Evolutionary conservation across 306 rosid genomes (phyloP), one percentile per base, ranked within the genome.

Genomic region (Begonia masoniana): DNA sequence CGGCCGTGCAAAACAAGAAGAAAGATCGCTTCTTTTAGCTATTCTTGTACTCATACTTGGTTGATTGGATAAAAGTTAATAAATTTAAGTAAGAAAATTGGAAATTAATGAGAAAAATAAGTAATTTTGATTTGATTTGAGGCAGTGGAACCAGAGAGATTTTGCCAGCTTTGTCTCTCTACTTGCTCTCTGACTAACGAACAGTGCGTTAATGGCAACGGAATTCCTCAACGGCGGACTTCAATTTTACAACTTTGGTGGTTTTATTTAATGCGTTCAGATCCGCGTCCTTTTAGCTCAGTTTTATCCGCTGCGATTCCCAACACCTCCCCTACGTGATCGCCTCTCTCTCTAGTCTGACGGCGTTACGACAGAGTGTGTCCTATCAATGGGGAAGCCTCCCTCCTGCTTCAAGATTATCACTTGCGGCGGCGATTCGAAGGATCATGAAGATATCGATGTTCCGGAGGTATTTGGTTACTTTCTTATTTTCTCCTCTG

Each of bases 321-420:
- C 82, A 61, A 75, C 54, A 72, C 71, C 54, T 51, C 78, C 66
- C 69, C 78, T 36, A 65, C 54, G 14, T n/a, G n/a, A n/a, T 41
- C 62, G 78, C 55, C 62, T 58, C 75, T 60, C 49, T 52, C 43
- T 42, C 41, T 47, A 46, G 14, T 56, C 63, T 41, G 47, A 43
- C 24, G 11, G 66, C 10, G 64, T 11, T 31, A 11, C 23, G 47
- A 41, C 54, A 26, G 50, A 55, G 65, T 51, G 55, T 47, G 56
- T 10, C 14, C 50, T 17, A 54, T 54, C 45, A 47, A 84, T 84
- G 97, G 88, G 73, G 55, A 88, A 76, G 73, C 56, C 97, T 41
- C 64, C 68, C 41, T 79, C 95, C n/a, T 88, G 97, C 77, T 79
- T 88, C 77, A 82, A 79, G 56, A 72, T 88, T 54, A 79, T 88